These are phyloP conservation scores for Magnaporthiopsis poae DNA, from an alignment of 2,329 filamentous ascomycete genomes.

Conservation along the genomic window DNA sequence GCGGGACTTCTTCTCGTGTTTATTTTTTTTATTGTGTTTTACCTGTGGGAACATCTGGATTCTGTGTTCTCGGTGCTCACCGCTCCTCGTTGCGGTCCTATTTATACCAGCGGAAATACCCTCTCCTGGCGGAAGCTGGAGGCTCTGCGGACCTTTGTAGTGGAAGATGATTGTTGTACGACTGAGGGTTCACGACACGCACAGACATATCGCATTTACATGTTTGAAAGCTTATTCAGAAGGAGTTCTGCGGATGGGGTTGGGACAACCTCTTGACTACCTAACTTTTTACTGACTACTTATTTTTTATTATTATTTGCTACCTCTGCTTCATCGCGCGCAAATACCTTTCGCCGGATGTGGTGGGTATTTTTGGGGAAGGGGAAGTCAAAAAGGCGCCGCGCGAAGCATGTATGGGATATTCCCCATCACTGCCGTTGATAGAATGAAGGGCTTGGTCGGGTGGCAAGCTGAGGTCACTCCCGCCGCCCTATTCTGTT, in stretches of 20 bases:
- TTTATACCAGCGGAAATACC: background rate
- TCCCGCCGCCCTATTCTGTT: background rate
- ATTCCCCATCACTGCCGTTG: background rate
- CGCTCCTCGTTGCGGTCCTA: background rate
- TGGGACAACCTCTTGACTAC: slow-evolving; percentile 3
- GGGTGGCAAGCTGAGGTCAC: background rate
- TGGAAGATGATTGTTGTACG: slow-evolving; percentile 7
- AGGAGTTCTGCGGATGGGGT: slow-evolving; percentile 7
- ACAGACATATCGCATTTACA: slow-evolving; percentile 8
- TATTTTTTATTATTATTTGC: background rate
- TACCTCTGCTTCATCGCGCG: background rate
- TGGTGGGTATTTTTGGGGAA: background rate
- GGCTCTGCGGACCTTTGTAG: background rate
- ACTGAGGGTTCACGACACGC: slow-evolving; percentile 4
- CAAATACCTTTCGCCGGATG: background rate
- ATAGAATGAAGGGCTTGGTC: background rate
- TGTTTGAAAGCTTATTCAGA: slow-evolving; percentile 4
- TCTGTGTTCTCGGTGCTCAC: background rate
- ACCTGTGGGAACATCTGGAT: background rate
- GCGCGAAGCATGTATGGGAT: background rate
- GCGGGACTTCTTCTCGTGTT: background rate
- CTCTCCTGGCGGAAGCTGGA: background rate
- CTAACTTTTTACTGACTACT: background rate
- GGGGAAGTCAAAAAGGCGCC: background rate
- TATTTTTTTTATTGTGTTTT: background rate